A percentile compares a stretch with the other conserved stretches of the same genome.
These are phyloP conservation scores for Backusella luteola DNA, from an alignment of 192 early-diverging fungal species.

Conservation along the genomic window DNA sequence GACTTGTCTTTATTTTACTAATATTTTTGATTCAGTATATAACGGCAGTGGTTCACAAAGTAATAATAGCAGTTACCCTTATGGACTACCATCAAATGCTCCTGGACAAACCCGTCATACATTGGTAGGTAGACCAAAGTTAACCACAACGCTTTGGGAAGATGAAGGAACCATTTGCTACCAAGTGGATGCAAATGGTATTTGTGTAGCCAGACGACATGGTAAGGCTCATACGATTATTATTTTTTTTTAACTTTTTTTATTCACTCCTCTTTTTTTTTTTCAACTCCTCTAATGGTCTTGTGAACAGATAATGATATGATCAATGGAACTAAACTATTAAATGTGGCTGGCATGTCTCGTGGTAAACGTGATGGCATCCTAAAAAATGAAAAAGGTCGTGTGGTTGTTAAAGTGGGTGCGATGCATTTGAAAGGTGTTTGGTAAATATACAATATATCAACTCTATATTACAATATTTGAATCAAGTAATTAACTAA, in stretches of 20 bases:
- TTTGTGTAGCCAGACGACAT: constrained; percentile 74
- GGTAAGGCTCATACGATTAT: constrained; percentile 37
- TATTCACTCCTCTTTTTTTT: not conserved
- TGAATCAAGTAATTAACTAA: not conserved
- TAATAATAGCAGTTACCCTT: not conserved
- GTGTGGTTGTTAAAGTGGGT: constrained; percentile 83
- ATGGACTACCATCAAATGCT: not conserved
- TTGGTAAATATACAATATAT: constrained; percentile 51
- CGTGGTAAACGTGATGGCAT: constrained; percentile 85
- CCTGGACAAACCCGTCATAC: constrained; percentile 4
- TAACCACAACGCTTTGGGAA: constrained; percentile 81
- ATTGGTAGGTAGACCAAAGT: constrained; percentile 41
- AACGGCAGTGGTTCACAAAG: not conserved
- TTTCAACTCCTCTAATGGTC: constrained; percentile 11
- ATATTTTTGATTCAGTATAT: not conserved
- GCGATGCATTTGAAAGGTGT: constrained; percentile 88
- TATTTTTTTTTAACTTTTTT: constrained; percentile 8
- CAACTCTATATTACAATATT: not conserved
- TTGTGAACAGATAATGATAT: constrained; percentile 70
- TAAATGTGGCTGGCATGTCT: constrained; percentile 86
- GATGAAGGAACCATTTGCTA: constrained; percentile 79
- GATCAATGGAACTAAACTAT: constrained; percentile 85
- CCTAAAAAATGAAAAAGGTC: constrained; percentile 83
- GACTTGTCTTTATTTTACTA: not conserved
- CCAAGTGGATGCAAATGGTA: constrained; percentile 78